A percentile compares a stretch with the other conserved stretches of the same genome.
These are phyloP conservation scores for Heliosperma pusillum DNA, from an alignment of 148 eudicot species.

Conservation along the genomic window DNA sequence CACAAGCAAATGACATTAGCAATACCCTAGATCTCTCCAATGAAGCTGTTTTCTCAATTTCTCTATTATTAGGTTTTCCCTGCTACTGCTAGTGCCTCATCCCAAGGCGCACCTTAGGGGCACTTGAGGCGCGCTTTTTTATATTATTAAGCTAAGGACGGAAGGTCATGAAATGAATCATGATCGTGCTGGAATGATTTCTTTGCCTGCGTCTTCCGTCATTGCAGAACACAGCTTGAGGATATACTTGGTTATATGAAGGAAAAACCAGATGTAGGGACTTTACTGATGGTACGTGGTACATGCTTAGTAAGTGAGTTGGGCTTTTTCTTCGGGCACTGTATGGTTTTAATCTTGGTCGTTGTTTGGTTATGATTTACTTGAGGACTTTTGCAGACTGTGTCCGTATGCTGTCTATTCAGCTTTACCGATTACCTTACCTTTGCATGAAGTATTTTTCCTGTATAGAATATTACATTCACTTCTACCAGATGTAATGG, in stretches of 20 bases:
- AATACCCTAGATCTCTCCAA: not conserved
- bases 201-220: conserved; percentile 5
- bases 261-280: conserved; percentile 94
- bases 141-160: no score
- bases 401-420: not conserved
- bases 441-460: conserved; percentile 7
- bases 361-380: conserved; percentile 4
- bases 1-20: not conserved
- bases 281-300: conserved; percentile 59
- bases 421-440: not conserved
- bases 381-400: conserved; percentile 5
- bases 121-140: no score
- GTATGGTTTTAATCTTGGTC: not conserved
- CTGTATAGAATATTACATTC: not conserved
- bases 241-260: conserved; percentile 79
- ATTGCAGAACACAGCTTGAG: conserved; percentile 68
- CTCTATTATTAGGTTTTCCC: no score
- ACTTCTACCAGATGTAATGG: not conserved
- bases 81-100: no score
- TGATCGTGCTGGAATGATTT: not conserved
- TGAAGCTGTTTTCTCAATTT: no score
- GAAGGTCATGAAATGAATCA: not conserved
- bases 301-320: conserved; percentile 10
- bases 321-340: not conserved
- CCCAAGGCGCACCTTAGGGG: no score